phyloP scores from a whole-genome alignment of 2,329 filamentous ascomycete genomes.

The Ceratocystis huliohia region DNA sequence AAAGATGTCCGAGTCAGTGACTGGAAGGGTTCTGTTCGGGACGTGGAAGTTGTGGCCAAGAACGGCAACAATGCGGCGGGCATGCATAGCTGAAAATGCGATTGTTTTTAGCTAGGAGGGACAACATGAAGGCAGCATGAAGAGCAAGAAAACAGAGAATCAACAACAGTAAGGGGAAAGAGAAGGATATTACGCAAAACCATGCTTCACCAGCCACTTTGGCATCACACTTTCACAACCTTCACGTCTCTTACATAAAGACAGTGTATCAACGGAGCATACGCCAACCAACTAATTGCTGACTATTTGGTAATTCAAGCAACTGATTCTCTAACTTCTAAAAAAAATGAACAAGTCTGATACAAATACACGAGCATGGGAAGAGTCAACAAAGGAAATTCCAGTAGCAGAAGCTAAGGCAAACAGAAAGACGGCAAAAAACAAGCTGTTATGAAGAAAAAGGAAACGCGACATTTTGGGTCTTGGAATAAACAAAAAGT shows the following conservation, averaged over 20 bases:
- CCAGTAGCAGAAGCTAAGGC: background rate
- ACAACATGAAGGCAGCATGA: background rate
- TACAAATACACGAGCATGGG: background rate
- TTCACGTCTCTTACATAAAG: background rate
- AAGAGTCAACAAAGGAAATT: no score
- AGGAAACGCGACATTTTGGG: background rate
- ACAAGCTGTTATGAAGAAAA: background rate
- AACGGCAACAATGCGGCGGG: background rate
- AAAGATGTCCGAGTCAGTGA: slow-evolving; percentile 79
- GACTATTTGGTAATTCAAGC: background rate
- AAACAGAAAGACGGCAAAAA: background rate
- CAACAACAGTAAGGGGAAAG: background rate
- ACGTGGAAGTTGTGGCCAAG: slow-evolving; percentile 29
- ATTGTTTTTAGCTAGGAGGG: background rate
- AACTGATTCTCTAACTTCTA: slow-evolving; percentile 8
- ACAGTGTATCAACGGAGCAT: no score
- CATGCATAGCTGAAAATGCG: background rate
- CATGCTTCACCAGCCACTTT: background rate
- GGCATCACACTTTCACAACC: background rate
- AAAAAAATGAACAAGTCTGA: slow-evolving; percentile 7
- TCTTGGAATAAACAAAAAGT: background rate
- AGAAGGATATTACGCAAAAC: background rate
- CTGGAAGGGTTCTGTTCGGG: slow-evolving; percentile 86
- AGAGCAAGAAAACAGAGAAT: background rate
- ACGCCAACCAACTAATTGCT: background rate